Percentiles rank a stretch among this genome's conserved stretches.
Conservation (phyloP, 257 asterid species). For the Plantago elongata region DNA sequence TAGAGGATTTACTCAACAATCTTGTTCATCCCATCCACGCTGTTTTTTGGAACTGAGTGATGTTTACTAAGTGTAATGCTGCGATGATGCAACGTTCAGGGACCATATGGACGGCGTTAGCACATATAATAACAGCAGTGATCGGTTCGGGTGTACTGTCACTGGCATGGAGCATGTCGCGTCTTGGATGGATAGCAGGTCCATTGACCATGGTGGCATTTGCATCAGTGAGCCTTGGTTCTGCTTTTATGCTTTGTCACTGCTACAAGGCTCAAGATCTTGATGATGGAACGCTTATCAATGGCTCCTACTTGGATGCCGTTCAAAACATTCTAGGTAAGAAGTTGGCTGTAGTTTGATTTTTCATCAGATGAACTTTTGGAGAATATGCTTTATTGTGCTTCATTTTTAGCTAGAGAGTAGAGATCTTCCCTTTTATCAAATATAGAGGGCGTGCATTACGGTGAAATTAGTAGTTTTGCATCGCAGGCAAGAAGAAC, state of each 20-base stretch:
- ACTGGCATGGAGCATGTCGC: conserved; percentile 69
- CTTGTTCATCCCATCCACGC: too few relatives aligned
- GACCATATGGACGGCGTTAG: conserved; percentile 67
- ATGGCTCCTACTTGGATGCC: conserved; percentile 63
- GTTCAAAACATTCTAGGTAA: conserved; percentile 43
- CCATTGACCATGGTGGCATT: conserved; percentile 48
- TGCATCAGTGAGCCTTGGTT: conserved; percentile 42
- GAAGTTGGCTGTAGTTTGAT: conserved; percentile 20
- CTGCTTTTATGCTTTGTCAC: conserved; percentile 45
- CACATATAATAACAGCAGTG: conserved; percentile 69
- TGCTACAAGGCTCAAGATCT: conserved; percentile 61
- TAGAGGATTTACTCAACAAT: too few relatives aligned
- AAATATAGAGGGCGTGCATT: neutral
- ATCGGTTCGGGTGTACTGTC: conserved; percentile 88
- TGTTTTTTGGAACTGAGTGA: too few relatives aligned
- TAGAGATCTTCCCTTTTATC: neutral
- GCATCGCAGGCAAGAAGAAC: conserved; percentile 18
- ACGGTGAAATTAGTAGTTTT: neutral
- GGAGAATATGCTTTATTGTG: neutral
- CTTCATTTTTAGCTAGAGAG: too few relatives aligned
- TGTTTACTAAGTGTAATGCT: too few relatives aligned
- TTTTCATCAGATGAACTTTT: neutral
- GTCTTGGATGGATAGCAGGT: conserved; percentile 76
- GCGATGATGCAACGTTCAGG: conserved; percentile 26
- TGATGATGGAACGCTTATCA: conserved; percentile 34